phyloP scores from a whole-genome alignment of 306 rosid genomes.

The Begonia peltatifolia region DNA sequence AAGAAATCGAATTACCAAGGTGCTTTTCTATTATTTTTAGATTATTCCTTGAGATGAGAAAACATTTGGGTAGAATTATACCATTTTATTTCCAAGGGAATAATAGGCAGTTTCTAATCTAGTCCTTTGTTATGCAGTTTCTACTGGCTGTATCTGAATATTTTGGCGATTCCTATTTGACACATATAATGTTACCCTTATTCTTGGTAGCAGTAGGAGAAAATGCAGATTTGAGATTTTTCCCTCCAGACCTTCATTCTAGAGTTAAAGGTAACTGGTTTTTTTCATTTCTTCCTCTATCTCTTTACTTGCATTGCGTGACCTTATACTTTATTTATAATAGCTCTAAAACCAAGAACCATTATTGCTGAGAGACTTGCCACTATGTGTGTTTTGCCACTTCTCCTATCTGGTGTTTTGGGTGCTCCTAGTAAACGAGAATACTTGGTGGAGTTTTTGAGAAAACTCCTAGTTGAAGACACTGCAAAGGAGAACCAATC shows the following conservation, averaged over 20 bases:
- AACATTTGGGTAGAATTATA: background rate
- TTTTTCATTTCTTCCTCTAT: background rate
- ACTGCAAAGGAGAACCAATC: conserved; percentile 32
- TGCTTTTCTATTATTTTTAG: conserved; percentile 15
- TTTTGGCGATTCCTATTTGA: conserved; percentile 71
- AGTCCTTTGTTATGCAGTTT: conserved; percentile 43
- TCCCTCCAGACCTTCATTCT: conserved; percentile 56
- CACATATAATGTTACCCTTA: conserved; percentile 79
- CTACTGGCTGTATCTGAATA: conserved; percentile 62
- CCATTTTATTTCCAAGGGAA: conserved; percentile 8
- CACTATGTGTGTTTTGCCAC: conserved; percentile 75
- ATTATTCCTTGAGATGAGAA: no score
- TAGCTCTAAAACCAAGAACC: conserved; percentile 76
- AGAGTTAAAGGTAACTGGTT: conserved; percentile 52
- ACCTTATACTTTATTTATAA: conserved; percentile 16
- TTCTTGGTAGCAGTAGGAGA: conserved; percentile 74
- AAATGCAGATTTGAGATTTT: conserved; percentile 56
- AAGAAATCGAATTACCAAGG: conserved; percentile 70
- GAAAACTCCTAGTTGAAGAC: conserved; percentile 63
- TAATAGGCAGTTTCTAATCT: conserved; percentile 17
- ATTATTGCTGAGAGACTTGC: conserved; percentile 65
- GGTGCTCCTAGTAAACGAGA: conserved; percentile 60
- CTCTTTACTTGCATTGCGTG: background rate
- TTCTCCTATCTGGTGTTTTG: conserved; percentile 81
- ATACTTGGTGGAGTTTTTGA: conserved; percentile 49